Percentiles rank a stretch among this genome's conserved stretches.
Evolutionary conservation across 2,329 filamentous ascomycete genomes (phyloP).

Genomic region (Parasarocladium wereldwijsianum): DNA sequence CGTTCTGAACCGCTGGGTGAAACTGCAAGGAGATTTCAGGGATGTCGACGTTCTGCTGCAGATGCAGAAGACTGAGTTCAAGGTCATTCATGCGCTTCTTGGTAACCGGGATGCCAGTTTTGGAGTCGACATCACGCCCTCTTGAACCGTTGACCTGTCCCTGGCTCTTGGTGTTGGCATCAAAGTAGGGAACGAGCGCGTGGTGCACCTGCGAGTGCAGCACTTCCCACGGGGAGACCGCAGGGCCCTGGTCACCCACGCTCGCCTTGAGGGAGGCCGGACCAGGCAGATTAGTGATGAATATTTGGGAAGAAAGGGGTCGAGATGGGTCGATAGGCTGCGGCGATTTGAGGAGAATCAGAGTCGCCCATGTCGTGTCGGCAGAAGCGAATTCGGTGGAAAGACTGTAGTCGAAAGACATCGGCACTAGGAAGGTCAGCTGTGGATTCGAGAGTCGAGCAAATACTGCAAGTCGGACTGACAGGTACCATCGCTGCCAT

Average conservation of each 20-base stretch:
- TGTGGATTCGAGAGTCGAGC: background rate
- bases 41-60: constrained; percentile 97
- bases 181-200: constrained; percentile 88
- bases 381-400: constrained; percentile 70
- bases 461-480: constrained; percentile 12
- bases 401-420: constrained; percentile 61
- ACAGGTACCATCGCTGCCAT: constrained; percentile 31
- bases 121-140: constrained; percentile 73
- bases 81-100: constrained; percentile 95
- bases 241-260: constrained; percentile 54
- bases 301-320: constrained; percentile 76
- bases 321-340: constrained; percentile 72
- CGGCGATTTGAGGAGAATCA: constrained; percentile 81
- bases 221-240: constrained; percentile 77
- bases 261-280: constrained; percentile 54
- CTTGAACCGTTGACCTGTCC: constrained; percentile 51
- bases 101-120: constrained; percentile 90
- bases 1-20: constrained; percentile 75
- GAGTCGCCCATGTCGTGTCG: constrained; percentile 66
- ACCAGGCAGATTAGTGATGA: constrained; percentile 83
- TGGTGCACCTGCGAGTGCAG: constrained; percentile 85
- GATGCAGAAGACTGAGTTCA: constrained; percentile 74
- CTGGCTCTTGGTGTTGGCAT: constrained; percentile 81
- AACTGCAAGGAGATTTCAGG: constrained; percentile 79
- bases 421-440: constrained; percentile 19